Percentiles rank a stretch among this genome's conserved stretches.
Conservation (phyloP, 2,329 filamentous ascomycete species). For the Hypoxylon sp. region DNA sequence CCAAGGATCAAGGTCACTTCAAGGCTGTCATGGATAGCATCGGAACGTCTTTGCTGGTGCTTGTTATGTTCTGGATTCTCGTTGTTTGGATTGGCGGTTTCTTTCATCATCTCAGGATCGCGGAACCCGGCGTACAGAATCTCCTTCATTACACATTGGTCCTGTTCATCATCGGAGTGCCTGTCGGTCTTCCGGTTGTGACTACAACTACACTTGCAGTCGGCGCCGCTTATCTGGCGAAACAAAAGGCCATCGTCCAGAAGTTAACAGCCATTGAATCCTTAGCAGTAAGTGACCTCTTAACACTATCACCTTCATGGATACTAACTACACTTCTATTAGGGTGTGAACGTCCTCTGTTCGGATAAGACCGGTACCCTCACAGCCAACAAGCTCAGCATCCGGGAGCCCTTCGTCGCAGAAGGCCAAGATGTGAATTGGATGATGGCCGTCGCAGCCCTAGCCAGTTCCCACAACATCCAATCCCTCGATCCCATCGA, state of each 20-base stretch:
- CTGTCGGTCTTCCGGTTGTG: conserved; percentile 81
- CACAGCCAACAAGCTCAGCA: conserved; percentile 77
- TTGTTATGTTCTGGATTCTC: conserved; percentile 81
- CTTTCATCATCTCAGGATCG: conserved; percentile 74
- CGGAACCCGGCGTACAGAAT: conserved; percentile 64
- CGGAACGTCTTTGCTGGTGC: conserved; percentile 75
- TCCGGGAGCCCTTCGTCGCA: conserved; percentile 79
- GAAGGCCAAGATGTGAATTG: conserved; percentile 82
- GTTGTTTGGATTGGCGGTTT: conserved; percentile 80
- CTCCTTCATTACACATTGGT: conserved; percentile 74
- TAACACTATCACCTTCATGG: not conserved
- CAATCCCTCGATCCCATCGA: conserved; percentile 82
- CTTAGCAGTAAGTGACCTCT: conserved; percentile 57
- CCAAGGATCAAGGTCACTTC: conserved; percentile 80
- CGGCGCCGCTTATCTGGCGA: conserved; percentile 78
- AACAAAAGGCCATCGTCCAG: conserved; percentile 82
- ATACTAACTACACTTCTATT: conserved; percentile 4
- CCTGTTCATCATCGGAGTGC: conserved; percentile 79
- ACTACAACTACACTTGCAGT: conserved; percentile 81
- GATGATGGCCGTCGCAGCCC: conserved; percentile 83
- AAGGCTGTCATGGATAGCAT: conserved; percentile 87
- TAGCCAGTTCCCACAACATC: conserved; percentile 81
- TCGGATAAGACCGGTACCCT: conserved; percentile 85
- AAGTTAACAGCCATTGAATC: conserved; percentile 83
- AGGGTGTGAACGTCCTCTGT: conserved; percentile 79